phyloP scores from a whole-genome alignment of 805 yeast genomes.

The Ogataea chonburiensis region DNA sequence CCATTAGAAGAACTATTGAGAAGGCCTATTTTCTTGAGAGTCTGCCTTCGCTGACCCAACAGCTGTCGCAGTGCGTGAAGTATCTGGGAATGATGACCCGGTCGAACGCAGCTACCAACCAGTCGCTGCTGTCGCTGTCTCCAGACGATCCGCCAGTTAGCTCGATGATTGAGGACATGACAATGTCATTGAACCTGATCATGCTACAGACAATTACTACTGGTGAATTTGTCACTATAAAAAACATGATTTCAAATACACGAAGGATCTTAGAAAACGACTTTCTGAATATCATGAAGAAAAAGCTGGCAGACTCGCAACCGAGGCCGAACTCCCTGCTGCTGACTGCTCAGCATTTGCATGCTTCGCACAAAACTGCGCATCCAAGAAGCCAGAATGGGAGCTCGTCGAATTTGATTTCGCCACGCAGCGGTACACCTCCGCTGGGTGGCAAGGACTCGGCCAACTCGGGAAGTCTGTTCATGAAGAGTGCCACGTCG shows the following conservation, averaged over 20 bases:
- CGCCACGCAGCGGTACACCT: slow-evolving; percentile 34
- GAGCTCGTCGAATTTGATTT: slow-evolving; percentile 23
- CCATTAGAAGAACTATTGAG: slow-evolving; percentile 74
- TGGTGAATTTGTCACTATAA: slow-evolving; percentile 60
- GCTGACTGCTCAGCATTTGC: slow-evolving; percentile 25
- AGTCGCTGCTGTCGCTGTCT: slow-evolving; percentile 27
- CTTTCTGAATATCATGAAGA: slow-evolving; percentile 53
- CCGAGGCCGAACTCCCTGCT: slow-evolving; percentile 37
- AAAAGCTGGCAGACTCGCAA: slow-evolving; percentile 44
- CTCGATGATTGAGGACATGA: slow-evolving; percentile 83
- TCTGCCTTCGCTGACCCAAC: slow-evolving; percentile 54
- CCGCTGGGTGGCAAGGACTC: slow-evolving; percentile 23
- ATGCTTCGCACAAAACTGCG: slow-evolving; percentile 11
- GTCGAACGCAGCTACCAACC: slow-evolving; percentile 19
- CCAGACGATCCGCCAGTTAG: slow-evolving; percentile 69
- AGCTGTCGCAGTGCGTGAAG: slow-evolving; percentile 30
- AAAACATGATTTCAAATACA: slow-evolving; percentile 53
- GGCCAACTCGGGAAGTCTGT: slow-evolving; percentile 29
- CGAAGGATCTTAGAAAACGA: slow-evolving; percentile 62
- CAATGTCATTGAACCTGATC: slow-evolving; percentile 68
- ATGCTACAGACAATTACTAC: slow-evolving; percentile 66
- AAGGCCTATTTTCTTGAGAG: slow-evolving; percentile 81
- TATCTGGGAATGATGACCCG: slow-evolving; percentile 25
- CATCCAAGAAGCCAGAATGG: slow-evolving; percentile 22
- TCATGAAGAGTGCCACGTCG: slow-evolving; percentile 43